phyloP scores from a whole-genome alignment of 1,139 yeast genomes.

The Protomyces inundatus region DNA sequence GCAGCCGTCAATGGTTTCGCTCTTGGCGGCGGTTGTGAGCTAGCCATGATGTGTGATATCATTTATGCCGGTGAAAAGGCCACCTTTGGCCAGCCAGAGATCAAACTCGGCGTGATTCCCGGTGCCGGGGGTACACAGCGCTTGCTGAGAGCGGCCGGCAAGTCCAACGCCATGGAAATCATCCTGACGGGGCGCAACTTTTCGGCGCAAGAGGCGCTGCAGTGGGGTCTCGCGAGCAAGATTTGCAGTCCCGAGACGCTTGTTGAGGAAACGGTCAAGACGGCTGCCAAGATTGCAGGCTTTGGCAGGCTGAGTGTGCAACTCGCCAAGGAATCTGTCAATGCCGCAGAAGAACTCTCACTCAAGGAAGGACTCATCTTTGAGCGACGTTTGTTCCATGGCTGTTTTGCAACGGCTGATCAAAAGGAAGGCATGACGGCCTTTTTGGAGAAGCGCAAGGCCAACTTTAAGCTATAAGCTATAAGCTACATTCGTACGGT shows the following conservation, averaged over 20 bases:
- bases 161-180: constrained; percentile 48
- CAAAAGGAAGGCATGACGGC: constrained; percentile 52
- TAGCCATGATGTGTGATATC: constrained; percentile 51
- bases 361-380: constrained; percentile 43
- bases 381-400: constrained; percentile 47
- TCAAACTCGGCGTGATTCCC: constrained; percentile 50
- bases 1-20: constrained; percentile 54
- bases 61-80: constrained; percentile 49
- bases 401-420: constrained; percentile 46
- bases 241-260: constrained; percentile 43
- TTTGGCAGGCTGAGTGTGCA: constrained; percentile 45
- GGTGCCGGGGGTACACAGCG: constrained; percentile 55
- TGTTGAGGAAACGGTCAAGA: constrained; percentile 45
- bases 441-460: constrained; percentile 46
- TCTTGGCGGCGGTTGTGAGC: constrained; percentile 53
- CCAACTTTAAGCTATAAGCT: constrained; percentile 38
- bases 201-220: constrained; percentile 45
- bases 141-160: constrained; percentile 47
- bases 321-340: constrained; percentile 48
- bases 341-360: constrained; percentile 41
- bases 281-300: constrained; percentile 44
- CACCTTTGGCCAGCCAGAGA: constrained; percentile 53
- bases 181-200: constrained; percentile 48
- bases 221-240: constrained; percentile 49
- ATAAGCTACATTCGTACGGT: constrained; percentile 18